Conservation (phyloP, 192 early-diverging fungal species). For the Phlyctochytrium arcticum region DNA sequence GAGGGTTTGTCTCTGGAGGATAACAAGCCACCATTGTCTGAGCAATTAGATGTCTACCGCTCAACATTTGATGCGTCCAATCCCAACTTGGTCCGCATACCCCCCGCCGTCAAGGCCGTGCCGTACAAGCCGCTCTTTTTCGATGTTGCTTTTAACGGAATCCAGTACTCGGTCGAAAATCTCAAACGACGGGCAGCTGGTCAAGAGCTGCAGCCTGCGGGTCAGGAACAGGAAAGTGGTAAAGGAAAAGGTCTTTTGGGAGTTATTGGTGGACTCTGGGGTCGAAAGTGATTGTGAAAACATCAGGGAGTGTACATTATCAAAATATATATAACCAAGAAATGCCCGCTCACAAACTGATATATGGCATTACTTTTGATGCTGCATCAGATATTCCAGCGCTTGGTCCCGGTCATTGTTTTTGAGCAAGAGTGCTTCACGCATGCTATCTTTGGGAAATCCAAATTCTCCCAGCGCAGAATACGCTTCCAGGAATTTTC, state of each 20-base stretch:
- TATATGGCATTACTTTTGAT: not conserved
- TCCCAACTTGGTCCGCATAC: constrained; percentile 63
- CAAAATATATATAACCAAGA: too few relatives aligned
- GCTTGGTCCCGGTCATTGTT: constrained; percentile 8
- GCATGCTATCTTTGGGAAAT: constrained; percentile 5
- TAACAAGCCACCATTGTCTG: too few relatives aligned
- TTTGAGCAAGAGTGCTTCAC: constrained; percentile 13
- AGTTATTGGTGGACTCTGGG: constrained; percentile 18
- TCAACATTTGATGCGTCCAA: constrained; percentile 32
- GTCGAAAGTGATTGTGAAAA: constrained; percentile 11
- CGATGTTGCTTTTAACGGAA: constrained; percentile 68
- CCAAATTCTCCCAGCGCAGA: constrained; percentile 14
- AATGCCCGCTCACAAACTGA: too few relatives aligned
- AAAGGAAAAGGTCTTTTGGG: constrained; percentile 9
- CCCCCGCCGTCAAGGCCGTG: constrained; percentile 59
- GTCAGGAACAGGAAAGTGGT: not conserved
- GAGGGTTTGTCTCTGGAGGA: not conserved
- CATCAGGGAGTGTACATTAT: too few relatives aligned
- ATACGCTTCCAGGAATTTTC: constrained; percentile 8
- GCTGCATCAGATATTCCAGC: constrained; percentile 6
- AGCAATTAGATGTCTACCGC: too few relatives aligned
- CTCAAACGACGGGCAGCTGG: constrained; percentile 8
- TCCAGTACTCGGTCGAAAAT: constrained; percentile 52
- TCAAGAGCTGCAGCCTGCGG: not conserved
- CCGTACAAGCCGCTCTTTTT: constrained; percentile 74